These are phyloP conservation scores for Yamadazyma dushanensis DNA, from an alignment of 1,139 yeast species.

Conservation along the genomic window DNA sequence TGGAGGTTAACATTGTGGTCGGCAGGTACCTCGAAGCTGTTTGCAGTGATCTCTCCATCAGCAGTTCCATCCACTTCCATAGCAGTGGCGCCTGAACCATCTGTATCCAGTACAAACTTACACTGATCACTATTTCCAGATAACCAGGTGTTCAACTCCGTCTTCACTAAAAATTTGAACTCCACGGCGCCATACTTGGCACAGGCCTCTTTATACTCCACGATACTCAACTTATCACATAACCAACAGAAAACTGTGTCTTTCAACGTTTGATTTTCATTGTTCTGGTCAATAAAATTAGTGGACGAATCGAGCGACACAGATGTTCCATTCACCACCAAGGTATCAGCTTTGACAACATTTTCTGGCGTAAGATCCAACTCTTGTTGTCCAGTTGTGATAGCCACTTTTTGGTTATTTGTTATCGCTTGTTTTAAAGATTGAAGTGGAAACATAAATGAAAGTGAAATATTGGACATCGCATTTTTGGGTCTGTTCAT, in stretches of 20 bases:
- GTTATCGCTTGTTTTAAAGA: constrained; percentile 10
- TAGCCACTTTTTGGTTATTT: constrained; percentile 21
- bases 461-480: background rate
- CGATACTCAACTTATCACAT: constrained; percentile 69
- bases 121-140: constrained; percentile 64
- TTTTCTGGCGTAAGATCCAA: constrained; percentile 19
- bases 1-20: constrained; percentile 82
- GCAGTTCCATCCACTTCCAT: background rate
- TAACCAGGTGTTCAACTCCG: constrained; percentile 81
- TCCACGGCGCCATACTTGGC: constrained; percentile 64
- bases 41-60: constrained; percentile 10
- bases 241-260: constrained; percentile 82
- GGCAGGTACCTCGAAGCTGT: constrained; percentile 62
- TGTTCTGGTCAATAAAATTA: constrained; percentile 53
- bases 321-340: constrained; percentile 26
- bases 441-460: constrained; percentile 9
- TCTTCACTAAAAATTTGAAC: constrained; percentile 81
- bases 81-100: constrained; percentile 8
- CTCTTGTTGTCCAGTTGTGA: constrained; percentile 10
- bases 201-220: constrained; percentile 80
- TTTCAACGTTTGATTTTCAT: constrained; percentile 49
- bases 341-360: constrained; percentile 39
- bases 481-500: constrained; percentile 1
- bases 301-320: constrained; percentile 49
- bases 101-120: constrained; percentile 40